Evolutionary conservation across 1,139 yeast species (phyloP), one percentile per base, ranked within the genome.

Genomic region (Suhomyces ambrosiae): DNA sequence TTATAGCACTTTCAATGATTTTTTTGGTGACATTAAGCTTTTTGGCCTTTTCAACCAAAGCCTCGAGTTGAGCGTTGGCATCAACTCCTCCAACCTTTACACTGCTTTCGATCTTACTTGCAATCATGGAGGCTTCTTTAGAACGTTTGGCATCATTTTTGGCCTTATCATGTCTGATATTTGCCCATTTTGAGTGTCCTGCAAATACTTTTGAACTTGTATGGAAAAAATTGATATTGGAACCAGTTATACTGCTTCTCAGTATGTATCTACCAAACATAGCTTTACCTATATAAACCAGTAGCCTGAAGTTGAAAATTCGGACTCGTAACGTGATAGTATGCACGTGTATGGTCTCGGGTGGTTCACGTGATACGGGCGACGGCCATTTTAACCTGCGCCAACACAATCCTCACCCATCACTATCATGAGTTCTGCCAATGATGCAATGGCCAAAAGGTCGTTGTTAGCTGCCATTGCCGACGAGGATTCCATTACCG

Each of bases 401-500:
- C 22, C 33, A 17, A 8, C 30, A 15, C 19, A 27, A 9, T 27
- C 14, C n/a, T 16, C 23, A 6, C 23, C n/a, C 26, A 9, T 12
- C 35, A 13, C 23, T 28, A 35, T 27, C 32, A 63, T 60, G 63
- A 64, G 68, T 50, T 33, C 37, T 10, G 58, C 59, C 11, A 52
- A 46, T 30, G 74, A 68, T 42, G 64, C 74, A 36, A 69, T 69
- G 74, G 66, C 79, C 45, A 82, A 86, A 56, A 82, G 97, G 54
- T 76, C 84, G 31, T 74, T 88, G 50, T 71, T 90, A 41, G 97
- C 97, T 9, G 94, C 90, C 36, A 88, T 90, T 57, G 97, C 97
- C 17, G 98, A 90, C 58, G 98, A 90, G 66, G 98, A 92, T 58
- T 85, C 97, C 14, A 90, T 92, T 43, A 94, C 98, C 2, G 99